Conservation (phyloP, 2,329 filamentous ascomycete genomes). For the Pezicula rhizophila region DNA sequence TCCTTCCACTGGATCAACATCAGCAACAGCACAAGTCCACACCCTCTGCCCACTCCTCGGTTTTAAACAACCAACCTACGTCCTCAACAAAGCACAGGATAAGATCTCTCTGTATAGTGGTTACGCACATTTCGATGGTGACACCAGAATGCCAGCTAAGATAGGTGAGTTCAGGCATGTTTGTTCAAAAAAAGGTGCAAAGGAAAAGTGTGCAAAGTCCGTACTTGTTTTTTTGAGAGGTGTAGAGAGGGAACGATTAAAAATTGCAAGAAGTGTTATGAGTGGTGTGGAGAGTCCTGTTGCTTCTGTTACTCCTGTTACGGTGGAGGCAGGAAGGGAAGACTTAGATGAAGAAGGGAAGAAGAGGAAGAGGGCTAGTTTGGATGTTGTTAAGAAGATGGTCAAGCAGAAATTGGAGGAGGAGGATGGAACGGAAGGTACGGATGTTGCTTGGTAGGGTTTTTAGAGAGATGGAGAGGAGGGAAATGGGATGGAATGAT, state of each 20-base stretch:
- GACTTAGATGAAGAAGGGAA: constrained; percentile 2
- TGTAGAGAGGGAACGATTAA: constrained; percentile 25
- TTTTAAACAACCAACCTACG: constrained; percentile 19
- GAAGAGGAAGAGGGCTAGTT: constrained; percentile 11
- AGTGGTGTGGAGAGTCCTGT: not conserved
- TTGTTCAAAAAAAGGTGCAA: constrained; percentile 42
- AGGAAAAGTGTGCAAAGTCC: constrained; percentile 38
- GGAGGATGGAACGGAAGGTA: too few relatives aligned
- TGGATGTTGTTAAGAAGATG: too few relatives aligned
- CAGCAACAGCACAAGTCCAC: not conserved
- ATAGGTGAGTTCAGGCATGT: constrained; percentile 36
- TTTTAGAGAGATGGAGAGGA: too few relatives aligned
- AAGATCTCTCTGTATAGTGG: constrained; percentile 16
- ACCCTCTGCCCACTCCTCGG: constrained; percentile 19
- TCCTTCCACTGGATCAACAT: not conserved
- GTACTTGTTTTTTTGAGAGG: constrained; percentile 33
- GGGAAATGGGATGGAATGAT: too few relatives aligned
- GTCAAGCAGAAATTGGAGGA: too few relatives aligned
- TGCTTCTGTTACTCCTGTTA: too few relatives aligned
- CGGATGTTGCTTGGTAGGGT: too few relatives aligned
- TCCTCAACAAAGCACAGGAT: constrained; percentile 9
- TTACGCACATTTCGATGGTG: constrained; percentile 22
- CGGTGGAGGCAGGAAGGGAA: too few relatives aligned
- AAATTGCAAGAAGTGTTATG: constrained; percentile 4
- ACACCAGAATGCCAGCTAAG: constrained; percentile 25